Percentiles rank a stretch among this genome's conserved stretches.
Conservation (phyloP, 2,329 filamentous ascomycete genomes). For the Thelonectria olida region DNA sequence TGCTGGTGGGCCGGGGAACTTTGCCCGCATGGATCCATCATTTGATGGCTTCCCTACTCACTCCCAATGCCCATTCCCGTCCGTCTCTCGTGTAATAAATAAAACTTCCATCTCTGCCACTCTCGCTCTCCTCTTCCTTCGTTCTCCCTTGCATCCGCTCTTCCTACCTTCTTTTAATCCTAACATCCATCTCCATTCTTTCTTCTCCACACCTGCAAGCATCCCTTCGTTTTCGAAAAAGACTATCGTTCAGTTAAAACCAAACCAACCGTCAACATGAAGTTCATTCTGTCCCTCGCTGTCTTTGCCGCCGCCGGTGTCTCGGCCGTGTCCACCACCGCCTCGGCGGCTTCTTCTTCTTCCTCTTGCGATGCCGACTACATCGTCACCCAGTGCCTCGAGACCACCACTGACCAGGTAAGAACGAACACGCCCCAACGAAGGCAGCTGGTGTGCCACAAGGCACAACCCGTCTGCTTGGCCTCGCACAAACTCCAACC, state of each 20-base stretch:
- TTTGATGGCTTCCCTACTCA: conserved; percentile 11
- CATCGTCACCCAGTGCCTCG: conserved; percentile 57
- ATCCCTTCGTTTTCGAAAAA: not conserved
- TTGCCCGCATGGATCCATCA: too few relatives aligned
- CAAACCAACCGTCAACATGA: conserved; percentile 49
- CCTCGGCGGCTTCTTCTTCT: conserved; percentile 42
- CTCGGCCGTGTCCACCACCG: conserved; percentile 44
- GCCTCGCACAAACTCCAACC: not conserved
- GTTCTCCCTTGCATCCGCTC: not conserved
- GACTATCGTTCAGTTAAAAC: conserved; percentile 6
- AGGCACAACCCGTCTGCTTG: too few relatives aligned
- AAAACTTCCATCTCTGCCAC: not conserved
- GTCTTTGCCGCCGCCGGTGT: conserved; percentile 49
- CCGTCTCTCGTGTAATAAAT: not conserved
- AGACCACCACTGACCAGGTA: conserved; percentile 51
- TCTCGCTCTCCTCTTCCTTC: not conserved
- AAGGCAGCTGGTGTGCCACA: too few relatives aligned
- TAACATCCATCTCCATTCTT: conserved; percentile 2
- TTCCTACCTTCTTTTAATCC: not conserved
- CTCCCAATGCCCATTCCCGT: conserved; percentile 24
- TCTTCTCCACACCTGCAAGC: not conserved
- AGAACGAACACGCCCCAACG: conserved; percentile 11
- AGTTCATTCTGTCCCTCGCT: conserved; percentile 54
- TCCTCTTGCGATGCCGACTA: conserved; percentile 54
- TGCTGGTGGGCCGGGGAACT: conserved; percentile 33